These are phyloP conservation scores for Chaetothyriales sp. DNA, from an alignment of 2,329 filamentous ascomycete species.

Conservation along the genomic window DNA sequence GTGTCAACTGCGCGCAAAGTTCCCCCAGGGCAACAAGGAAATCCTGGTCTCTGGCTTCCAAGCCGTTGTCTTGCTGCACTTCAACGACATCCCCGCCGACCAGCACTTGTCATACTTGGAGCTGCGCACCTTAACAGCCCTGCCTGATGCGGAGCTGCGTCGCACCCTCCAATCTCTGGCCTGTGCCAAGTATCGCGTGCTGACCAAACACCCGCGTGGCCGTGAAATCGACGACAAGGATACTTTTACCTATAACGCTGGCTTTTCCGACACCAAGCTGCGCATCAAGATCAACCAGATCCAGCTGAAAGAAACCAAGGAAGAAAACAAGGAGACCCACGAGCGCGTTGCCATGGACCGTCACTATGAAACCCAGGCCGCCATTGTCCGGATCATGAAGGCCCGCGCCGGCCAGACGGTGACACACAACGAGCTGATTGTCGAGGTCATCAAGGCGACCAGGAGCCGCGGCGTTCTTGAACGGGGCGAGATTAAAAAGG, in stretches of 20 bases:
- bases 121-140: conserved; percentile 57
- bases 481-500: conserved; percentile 78
- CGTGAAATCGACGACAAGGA: conserved; percentile 65
- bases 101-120: conserved; percentile 59
- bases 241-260: conserved; percentile 66
- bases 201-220: conserved; percentile 72
- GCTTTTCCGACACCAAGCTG: conserved; percentile 66
- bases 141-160: conserved; percentile 63
- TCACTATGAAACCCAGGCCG: conserved; percentile 92
- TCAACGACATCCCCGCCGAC: conserved; percentile 55
- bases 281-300: conserved; percentile 98
- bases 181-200: conserved; percentile 71
- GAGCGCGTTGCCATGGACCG: conserved; percentile 76
- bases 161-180: conserved; percentile 90
- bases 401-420: conserved; percentile 57
- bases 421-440: conserved; percentile 70
- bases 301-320: conserved; percentile 86
- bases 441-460: conserved; percentile 83
- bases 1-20: conserved; percentile 68
- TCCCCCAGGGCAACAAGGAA: conserved; percentile 69
- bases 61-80: conserved; percentile 75
- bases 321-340: conserved; percentile 89
- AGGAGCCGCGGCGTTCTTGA: conserved; percentile 75
- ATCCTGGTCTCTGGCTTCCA: conserved; percentile 84
- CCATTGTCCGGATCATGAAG: conserved; percentile 96